Percentiles rank a stretch among this genome's conserved stretches.
These are phyloP conservation scores for Podaxis sp. DNA, from an alignment of 768 basidiomycete genomes.

Conservation along the genomic window DNA sequence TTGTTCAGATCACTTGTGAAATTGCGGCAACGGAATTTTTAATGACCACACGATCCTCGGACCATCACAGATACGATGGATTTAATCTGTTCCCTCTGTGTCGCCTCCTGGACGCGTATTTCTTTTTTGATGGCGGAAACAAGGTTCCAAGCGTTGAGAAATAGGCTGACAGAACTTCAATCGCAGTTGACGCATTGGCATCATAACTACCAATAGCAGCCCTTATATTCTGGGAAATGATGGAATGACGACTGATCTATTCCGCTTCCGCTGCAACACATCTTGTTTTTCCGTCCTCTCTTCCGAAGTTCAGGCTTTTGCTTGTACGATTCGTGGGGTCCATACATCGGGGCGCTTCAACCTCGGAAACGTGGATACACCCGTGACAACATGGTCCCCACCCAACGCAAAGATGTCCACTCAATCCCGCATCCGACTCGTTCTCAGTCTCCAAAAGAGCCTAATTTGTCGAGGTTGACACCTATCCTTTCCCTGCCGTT, in stretches of 20 bases:
- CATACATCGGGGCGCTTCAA: conserved; percentile 20
- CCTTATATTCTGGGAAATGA: neutral
- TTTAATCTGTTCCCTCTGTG: neutral
- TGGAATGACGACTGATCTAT: neutral
- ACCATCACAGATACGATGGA: neutral
- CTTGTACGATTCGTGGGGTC: neutral
- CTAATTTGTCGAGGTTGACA: neutral
- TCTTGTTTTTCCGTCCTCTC: conserved; percentile 10
- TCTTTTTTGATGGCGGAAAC: neutral
- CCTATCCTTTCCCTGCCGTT: neutral
- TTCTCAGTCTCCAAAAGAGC: neutral
- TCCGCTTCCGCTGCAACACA: neutral
- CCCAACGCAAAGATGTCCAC: neutral
- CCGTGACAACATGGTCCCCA: conserved; percentile 3
- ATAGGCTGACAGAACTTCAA: neutral
- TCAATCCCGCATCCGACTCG: neutral
- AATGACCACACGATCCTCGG: neutral
- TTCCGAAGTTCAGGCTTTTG: conserved; percentile 19
- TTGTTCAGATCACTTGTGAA: neutral
- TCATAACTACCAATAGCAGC: neutral
- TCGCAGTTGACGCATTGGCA: neutral
- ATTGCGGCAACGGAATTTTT: neutral
- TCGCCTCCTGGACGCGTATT: no score
- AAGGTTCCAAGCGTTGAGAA: neutral
- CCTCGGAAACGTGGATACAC: conserved; percentile 12